Base-by-base conservation (phyloP, 768 basidiomycete species). In the Wakefieldia striispora region DNA sequence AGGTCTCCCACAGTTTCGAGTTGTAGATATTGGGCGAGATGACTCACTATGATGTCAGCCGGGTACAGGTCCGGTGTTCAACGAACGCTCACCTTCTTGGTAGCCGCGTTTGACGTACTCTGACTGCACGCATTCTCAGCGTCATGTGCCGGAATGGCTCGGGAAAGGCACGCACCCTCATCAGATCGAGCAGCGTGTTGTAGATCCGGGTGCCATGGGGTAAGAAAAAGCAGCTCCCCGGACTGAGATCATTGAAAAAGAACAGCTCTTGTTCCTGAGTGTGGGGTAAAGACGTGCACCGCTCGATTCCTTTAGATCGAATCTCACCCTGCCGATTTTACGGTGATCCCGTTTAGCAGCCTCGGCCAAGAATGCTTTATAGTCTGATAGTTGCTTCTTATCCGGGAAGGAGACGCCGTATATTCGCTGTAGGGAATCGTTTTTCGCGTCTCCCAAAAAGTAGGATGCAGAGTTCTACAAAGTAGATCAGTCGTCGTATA, bases 391-490 rank as follows among this genome's bases (percentile, higher is more conserved):
- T 66, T 95, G 91, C 68, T 97, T 95, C 72, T 89, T 89, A 72
- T 98, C 97, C 0, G 97, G 97, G 83, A 98, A 99, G 0, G 95
- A 97, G 67, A 99, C 92, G 51, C 97, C 97, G 67, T 98, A 99
- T 56, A 99, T 82, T 31, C 97, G 88, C 65, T 98, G 97, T 26
- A 99, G 77, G 1, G 91, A 89, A 59, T 98, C 97, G 67, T 97
- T 97, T 61, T 79, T 86, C 21, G 87, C 73, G 63, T 97, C 93
- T 23, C 93, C 95, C 20, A 97, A 81, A 83, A 98, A 99, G 73
- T 97, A 99, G 7, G 93, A 97, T 0, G 97, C 89, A 17, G 97
- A 99, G 72, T 90, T 97, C 91, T 95, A 49, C 4, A 33, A 21
- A 42, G 14, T 60, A 33, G 38, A 47, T 53, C 31, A 26, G 40